phyloP scores from a whole-genome alignment of 768 basidiomycete genomes.

The Pholiota microspora region DNA sequence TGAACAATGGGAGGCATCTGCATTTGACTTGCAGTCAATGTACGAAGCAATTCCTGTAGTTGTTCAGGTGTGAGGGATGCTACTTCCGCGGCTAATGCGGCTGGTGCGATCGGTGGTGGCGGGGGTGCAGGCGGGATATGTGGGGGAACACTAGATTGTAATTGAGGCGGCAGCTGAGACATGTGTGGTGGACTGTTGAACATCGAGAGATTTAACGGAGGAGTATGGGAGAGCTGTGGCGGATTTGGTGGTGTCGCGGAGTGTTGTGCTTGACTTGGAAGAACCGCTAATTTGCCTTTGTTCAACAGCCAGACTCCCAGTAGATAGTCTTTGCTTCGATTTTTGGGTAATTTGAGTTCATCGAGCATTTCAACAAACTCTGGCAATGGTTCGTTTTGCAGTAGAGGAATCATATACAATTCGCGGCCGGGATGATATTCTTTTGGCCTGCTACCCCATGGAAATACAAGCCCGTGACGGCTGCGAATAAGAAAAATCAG shows the following conservation, averaged over 20 bases:
- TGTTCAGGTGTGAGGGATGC: conserved; percentile 76
- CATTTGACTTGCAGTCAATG: conserved; percentile 40
- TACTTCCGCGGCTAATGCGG: conserved; percentile 66
- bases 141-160: conserved; percentile 13
- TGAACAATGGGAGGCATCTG: conserved; percentile 23
- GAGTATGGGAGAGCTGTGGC: conserved; percentile 12
- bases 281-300: conserved; percentile 71
- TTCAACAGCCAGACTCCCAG: conserved; percentile 84
- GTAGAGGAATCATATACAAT: conserved; percentile 80
- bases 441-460: conserved; percentile 77
- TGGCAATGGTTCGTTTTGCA: conserved; percentile 63
- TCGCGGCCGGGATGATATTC: conserved; percentile 80
- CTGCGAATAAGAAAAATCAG: conserved; percentile 34
- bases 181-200: conserved; percentile 12
- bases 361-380: conserved; percentile 87
- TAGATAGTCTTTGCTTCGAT: conserved; percentile 62
- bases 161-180: conserved; percentile 7
- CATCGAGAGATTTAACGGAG: conserved; percentile 4
- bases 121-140: conserved; percentile 22
- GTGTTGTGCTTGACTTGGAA: conserved; percentile 27
- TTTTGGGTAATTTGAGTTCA: conserved; percentile 64
- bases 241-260: conserved; percentile 20
- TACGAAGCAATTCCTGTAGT: conserved; percentile 63
- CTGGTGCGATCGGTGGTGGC: conserved; percentile 37
- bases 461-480: conserved; percentile 84